Percentiles rank a stretch among this genome's conserved stretches.
These are phyloP conservation scores for Micractinium sp. DNA, from an alignment of 139 green algal genomes.

Conservation along the genomic window DNA sequence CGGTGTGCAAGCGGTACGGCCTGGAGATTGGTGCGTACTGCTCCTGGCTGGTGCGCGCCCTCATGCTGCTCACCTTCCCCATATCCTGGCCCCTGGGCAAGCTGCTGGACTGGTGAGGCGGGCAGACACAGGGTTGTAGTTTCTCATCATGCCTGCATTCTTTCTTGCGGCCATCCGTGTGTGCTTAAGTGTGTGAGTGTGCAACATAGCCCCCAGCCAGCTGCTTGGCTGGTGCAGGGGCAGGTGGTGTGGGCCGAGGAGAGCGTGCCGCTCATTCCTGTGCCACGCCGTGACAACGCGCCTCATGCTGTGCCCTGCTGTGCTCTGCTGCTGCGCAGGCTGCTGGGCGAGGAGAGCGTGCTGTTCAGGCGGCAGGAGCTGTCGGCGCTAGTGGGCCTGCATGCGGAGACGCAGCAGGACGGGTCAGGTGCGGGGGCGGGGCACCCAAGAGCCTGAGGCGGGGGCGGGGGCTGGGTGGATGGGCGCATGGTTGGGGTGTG, in stretches of 20 bases:
- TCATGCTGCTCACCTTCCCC: constrained; percentile 44
- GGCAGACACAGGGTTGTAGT: too few relatives aligned
- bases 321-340: too few relatives aligned
- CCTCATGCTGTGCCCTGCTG: too few relatives aligned
- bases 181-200: too few relatives aligned
- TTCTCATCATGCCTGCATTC: too few relatives aligned
- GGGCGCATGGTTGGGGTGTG: background rate
- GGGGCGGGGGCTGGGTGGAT: background rate
- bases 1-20: constrained; percentile 54
- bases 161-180: too few relatives aligned
- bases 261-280: too few relatives aligned
- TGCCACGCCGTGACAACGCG: too few relatives aligned
- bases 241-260: too few relatives aligned
- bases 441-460: background rate
- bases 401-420: constrained; percentile 38
- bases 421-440: background rate
- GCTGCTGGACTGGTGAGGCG: constrained; percentile 51
- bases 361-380: constrained; percentile 56
- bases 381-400: constrained; percentile 52
- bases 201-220: too few relatives aligned
- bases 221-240: too few relatives aligned
- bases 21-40: constrained; percentile 55
- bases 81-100: constrained; percentile 60
- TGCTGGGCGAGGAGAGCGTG: constrained; percentile 56
- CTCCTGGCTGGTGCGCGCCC: constrained; percentile 43